Base-by-base conservation (phyloP, 2,329 filamentous ascomycete species). In the Zasmidium cellare region DNA sequence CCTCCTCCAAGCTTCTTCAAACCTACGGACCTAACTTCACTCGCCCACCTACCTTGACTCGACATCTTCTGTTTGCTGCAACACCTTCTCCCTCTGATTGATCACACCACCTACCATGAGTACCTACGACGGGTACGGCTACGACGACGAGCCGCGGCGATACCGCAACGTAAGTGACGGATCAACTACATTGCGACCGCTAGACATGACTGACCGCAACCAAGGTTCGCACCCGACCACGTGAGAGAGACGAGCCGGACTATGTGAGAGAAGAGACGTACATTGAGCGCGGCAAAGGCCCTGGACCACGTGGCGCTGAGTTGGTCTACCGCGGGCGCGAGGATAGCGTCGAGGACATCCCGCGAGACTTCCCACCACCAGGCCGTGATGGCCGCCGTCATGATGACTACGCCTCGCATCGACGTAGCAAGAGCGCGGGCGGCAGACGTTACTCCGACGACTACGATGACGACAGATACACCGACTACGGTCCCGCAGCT, bases 341-440 rank as follows among this genome's bases (percentile, higher is more conserved):
- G 71, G 88, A 91, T 69, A 92, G 88, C 73, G 87, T 96, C 70
- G 92, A 96, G 76, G 90, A 96, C 76, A 86, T 96, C 59, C 85
- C 86, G 63, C 87, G 91, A 65, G 90, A 96, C 66, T 96, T 96
- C 69, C 90, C 90, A 28, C 90, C 91, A 6, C 88, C 87, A 5
- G 64, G 64, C 25, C 64, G 67, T 45, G 67, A 67, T 48, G 59
- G 54, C 38, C 58, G 60, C 12, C 62, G 63, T 51, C 79, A 79
- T 65, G 74, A 81, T 63, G 75, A 78, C 56, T 76, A 78, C 61
- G 74, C 74, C 24, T 66, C 76, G 51, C 72, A 82, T 38, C 82
- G 84, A 65, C 84, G 87, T 57, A 80, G 87, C 65, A 83, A 86
- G 67, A 90, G 88, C 6, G 83, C 82, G 56, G 87, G 87, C 56